Conservation (phyloP, 176 grass and related monocot species). For the Thinopyrum elongatum region DNA sequence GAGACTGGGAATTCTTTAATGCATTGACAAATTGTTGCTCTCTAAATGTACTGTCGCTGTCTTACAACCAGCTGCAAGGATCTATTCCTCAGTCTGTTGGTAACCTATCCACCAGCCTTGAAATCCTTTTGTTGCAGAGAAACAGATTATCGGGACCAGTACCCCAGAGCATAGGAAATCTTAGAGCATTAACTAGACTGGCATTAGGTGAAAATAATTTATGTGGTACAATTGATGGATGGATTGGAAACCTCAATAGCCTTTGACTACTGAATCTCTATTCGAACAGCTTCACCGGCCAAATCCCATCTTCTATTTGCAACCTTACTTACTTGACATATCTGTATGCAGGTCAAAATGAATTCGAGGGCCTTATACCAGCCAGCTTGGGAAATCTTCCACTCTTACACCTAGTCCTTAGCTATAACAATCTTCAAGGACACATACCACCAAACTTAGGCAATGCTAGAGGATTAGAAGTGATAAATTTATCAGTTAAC, state of each 20-base stretch:
- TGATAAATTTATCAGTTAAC: conserved; percentile 18
- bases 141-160: conserved; percentile 19
- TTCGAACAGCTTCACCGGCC: conserved; percentile 31
- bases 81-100: neutral
- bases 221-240: neutral
- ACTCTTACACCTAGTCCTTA: neutral
- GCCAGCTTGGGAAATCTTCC: neutral
- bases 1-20: conserved; percentile 29
- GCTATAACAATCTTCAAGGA: neutral
- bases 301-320: conserved; percentile 16
- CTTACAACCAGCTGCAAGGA: conserved; percentile 14
- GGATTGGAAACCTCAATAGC: conserved; percentile 23
- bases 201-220: neutral
- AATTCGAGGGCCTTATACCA: neutral
- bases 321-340: neutral
- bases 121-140: neutral
- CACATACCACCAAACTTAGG: neutral
- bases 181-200: neutral
- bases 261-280: conserved; percentile 9
- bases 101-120: conserved; percentile 14
- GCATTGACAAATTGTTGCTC: neutral
- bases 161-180: neutral
- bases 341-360: neutral
- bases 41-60: neutral
- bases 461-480: neutral